Evolutionary conservation across 441 rosid genomes (phyloP).

Genomic region (Omphalea diandra): DNA sequence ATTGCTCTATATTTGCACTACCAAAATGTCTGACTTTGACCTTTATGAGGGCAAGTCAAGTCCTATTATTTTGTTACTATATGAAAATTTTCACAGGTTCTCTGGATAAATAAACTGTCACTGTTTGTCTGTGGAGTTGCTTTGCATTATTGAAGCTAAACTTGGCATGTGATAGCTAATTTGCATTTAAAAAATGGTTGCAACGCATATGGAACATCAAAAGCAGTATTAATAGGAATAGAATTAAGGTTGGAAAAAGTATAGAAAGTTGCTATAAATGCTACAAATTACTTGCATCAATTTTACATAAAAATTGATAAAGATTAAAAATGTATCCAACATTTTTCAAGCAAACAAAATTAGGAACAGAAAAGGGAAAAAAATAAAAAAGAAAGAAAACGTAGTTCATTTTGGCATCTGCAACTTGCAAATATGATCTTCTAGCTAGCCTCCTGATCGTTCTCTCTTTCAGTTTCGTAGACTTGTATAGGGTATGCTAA

Average conservation of each 20-base stretch:
- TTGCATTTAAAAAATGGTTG: too few species aligned
- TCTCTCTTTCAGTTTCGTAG: conserved; percentile 12
- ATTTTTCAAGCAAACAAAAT: neutral
- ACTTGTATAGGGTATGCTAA: neutral
- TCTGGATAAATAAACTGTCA: neutral
- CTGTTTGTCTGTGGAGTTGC: too few species aligned
- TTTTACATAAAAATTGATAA: neutral
- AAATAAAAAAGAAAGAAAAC: neutral
- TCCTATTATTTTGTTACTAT: too few species aligned
- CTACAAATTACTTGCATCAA: neutral
- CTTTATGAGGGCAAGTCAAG: too few species aligned
- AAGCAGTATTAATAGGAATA: too few species aligned
- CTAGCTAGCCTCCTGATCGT: neutral
- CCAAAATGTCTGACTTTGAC: neutral
- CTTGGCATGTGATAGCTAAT: neutral
- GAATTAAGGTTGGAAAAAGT: too few species aligned
- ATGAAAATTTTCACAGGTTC: neutral
- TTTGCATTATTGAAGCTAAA: neutral
- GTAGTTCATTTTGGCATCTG: neutral
- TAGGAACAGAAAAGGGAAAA: neutral
- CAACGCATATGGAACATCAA: too few species aligned
- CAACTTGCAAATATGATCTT: neutral
- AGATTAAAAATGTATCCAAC: neutral
- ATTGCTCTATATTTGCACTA: neutral
- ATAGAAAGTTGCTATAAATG: neutral